A percentile compares a stretch with the other conserved stretches of the same genome.
These are phyloP conservation scores for Penicillium nucicola DNA, from an alignment of 495 filamentous ascomycete species.

Conservation along the genomic window DNA sequence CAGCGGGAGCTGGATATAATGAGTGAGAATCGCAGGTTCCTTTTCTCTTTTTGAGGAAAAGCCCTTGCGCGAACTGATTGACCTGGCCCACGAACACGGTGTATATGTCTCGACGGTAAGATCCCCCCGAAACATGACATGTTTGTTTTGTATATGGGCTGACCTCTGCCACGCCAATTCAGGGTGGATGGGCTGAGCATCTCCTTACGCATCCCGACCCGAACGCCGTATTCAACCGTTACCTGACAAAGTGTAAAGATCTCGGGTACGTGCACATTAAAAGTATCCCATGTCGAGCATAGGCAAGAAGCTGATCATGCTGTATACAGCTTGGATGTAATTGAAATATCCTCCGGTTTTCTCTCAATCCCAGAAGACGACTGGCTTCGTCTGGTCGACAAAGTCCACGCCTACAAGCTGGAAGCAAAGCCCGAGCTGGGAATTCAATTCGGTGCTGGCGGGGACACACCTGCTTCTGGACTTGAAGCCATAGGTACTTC, in stretches of 20 bases:
- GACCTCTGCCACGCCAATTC: neutral
- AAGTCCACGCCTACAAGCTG: slow-evolving; percentile 48
- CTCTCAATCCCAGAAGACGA: slow-evolving; percentile 53
- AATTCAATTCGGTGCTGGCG: slow-evolving; percentile 60
- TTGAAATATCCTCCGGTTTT: slow-evolving; percentile 55
- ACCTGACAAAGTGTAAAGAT: slow-evolving; percentile 49
- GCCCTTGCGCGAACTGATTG: slow-evolving; percentile 46
- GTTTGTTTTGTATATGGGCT: no score
- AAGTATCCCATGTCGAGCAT: neutral
- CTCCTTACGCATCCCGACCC: slow-evolving; percentile 48
- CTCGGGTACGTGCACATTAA: slow-evolving; percentile 32
- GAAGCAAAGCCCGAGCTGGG: slow-evolving; percentile 59
- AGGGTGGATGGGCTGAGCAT: slow-evolving; percentile 57
- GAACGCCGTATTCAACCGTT: slow-evolving; percentile 45
- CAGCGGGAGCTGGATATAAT: neutral
- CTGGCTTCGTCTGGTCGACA: slow-evolving; percentile 55
- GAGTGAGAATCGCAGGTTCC: slow-evolving; percentile 29
- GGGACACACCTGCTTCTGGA: slow-evolving; percentile 49
- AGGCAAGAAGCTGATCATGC: neutral
- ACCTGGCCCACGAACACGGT: slow-evolving; percentile 49
- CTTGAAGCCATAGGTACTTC: slow-evolving; percentile 51
- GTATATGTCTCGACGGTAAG: slow-evolving; percentile 54
- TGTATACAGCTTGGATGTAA: slow-evolving; percentile 46
- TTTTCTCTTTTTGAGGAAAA: slow-evolving; percentile 52
- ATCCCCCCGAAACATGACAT: neutral